A percentile compares a stretch with the other conserved stretches of the same genome.
Conservation (phyloP, 2,329 filamentous ascomycete genomes). For the Fusarium cyanostomum region DNA sequence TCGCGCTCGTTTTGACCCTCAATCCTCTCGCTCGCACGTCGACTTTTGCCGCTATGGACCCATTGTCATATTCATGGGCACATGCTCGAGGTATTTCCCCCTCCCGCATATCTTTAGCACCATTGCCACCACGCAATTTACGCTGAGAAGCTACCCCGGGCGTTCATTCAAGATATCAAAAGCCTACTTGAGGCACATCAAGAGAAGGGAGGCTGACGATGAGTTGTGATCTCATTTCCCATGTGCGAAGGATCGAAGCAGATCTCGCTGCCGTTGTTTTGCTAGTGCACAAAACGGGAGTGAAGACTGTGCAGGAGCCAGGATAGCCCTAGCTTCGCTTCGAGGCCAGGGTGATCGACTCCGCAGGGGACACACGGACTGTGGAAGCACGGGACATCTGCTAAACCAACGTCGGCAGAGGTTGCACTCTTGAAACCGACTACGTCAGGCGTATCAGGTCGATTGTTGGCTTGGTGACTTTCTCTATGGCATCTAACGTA, state of each 20-base stretch:
- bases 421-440: conserved; percentile 18
- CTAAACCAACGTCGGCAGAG: conserved; percentile 41
- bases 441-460: conserved; percentile 6
- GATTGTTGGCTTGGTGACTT: not conserved
- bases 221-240: conserved; percentile 25
- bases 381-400: conserved; percentile 42
- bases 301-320: conserved; percentile 43
- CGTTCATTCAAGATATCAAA: conserved; percentile 10
- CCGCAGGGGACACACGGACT: conserved; percentile 36
- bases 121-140: conserved; percentile 27
- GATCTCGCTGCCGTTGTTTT: conserved; percentile 37
- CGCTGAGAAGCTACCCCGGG: not conserved
- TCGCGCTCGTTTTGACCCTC: conserved; percentile 31
- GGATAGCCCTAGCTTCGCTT: conserved; percentile 42
- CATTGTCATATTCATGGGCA: conserved; percentile 31
- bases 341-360: conserved; percentile 37
- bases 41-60: conserved; percentile 39
- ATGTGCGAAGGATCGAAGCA: conserved; percentile 28
- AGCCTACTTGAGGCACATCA: not conserved
- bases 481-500: not conserved
- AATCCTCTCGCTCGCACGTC: conserved; percentile 32
- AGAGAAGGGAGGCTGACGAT: conserved; percentile 13
- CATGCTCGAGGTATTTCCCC: conserved; percentile 33
- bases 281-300: conserved; percentile 35
- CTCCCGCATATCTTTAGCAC: conserved; percentile 24